Conservation (phyloP, 805 yeast species). For the Spathaspora boniae region DNA sequence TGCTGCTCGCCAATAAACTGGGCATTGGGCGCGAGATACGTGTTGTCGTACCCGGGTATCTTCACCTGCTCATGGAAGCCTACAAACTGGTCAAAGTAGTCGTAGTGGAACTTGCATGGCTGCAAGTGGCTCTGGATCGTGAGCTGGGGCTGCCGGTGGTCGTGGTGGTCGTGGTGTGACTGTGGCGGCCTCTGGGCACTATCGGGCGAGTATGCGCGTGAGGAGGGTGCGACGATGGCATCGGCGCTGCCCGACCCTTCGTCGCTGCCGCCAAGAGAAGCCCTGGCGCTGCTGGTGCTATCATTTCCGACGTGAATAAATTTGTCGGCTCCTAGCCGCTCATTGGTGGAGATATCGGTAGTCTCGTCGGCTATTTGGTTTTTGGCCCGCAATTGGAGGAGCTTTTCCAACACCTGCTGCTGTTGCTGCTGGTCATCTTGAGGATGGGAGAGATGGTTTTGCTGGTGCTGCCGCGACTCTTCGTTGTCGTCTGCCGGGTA, state of each 20-base stretch:
- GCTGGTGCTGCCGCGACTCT: background rate
- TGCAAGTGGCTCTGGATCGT: no score
- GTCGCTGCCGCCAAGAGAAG: no score
- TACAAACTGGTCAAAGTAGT: constrained; percentile 7
- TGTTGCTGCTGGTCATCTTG: constrained; percentile 4
- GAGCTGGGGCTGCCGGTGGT: no score
- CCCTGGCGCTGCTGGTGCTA: no score
- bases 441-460: background rate
- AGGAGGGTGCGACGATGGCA: no score
- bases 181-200: no score
- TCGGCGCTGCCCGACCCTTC: no score
- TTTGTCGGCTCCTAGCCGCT: no score
- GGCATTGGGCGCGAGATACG: constrained; percentile 58
- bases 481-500: no score
- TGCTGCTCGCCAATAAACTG: constrained; percentile 66
- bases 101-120: constrained; percentile 5
- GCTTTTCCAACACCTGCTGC: constrained; percentile 5
- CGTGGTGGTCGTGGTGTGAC: no score
- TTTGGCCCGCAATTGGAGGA: constrained; percentile 1
- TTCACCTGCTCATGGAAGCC: background rate
- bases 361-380: background rate
- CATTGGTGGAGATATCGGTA: constrained; percentile 10
- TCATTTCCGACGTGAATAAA: no score
- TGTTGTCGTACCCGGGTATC: constrained; percentile 32
- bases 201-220: no score